Base-by-base conservation (phyloP, 2,329 filamentous ascomycete species). In the Colletotrichum tabaci region DNA sequence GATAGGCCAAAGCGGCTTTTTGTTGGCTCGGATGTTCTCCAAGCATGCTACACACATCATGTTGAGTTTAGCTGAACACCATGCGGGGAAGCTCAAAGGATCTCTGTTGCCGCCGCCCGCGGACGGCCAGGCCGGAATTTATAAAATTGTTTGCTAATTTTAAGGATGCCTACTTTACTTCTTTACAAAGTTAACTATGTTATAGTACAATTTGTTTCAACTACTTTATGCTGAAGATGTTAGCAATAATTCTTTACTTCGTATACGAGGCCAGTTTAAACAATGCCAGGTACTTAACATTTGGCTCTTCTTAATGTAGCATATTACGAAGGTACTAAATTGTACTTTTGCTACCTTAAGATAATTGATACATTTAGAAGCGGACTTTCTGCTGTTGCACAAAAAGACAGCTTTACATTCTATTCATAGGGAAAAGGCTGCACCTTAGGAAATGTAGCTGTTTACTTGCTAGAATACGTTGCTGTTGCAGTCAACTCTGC, bases 391-490 rank as follows among this genome's bases (percentile, higher is more conserved):
- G 16, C 18, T 3, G 8, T 6, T 38, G 16, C 1, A 52, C 10
- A 12, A n/a, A 18, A 35, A 2, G 3, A 4, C 8, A 2, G 15
- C 10, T 35, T 35, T 4, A 10, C 3, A 35, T 2, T 8, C 16
- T 7, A n/a, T 4, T 1, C 2, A 15, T 4, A 6, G 44, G 2
- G 15, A 10, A 13, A 10, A 9, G 2, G 15, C 7, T n/a, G 10
- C 1, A n/a, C 3, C 49, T 18, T n/a, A 3, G 18, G 18, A 10
- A 38, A 7, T 55, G 18, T 7, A 38, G 18, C 2, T 21, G 10
- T 21, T 30, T 55, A 38, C 9, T 55, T 8, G 2, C 21, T 8
- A n/a, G 15, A 21, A 21, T 3, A 4, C 2, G 5, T 30, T 5
- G n/a, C 18, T 2, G 9, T 21, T 38, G 52, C 12, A 13, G 18